Evolutionary conservation across 2,329 filamentous ascomycete genomes (phyloP).

Genomic region (Sporothrix globosa): DNA sequence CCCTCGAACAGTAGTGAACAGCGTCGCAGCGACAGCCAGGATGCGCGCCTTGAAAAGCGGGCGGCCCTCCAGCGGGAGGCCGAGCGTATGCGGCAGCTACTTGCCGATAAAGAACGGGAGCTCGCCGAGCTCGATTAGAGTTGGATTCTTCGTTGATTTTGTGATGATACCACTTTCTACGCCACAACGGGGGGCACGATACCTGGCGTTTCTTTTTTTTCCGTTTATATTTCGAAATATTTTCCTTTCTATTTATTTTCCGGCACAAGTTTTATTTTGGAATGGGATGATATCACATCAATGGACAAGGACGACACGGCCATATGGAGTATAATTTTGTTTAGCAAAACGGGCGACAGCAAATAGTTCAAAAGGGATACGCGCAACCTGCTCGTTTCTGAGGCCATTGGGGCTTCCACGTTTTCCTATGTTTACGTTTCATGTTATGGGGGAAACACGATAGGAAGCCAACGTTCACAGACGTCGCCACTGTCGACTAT

Average conservation of each 20-base stretch:
- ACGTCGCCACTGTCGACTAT: not conserved
- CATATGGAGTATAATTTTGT: constrained; percentile 6
- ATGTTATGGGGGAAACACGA: not conserved
- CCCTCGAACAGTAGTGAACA: constrained; percentile 24
- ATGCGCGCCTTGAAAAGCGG: constrained; percentile 58
- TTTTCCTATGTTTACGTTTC: not conserved
- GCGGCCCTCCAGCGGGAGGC: constrained; percentile 71
- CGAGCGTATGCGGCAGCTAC: constrained; percentile 72
- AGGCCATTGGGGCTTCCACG: not conserved
- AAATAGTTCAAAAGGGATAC: not conserved
- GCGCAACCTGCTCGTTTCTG: not conserved
- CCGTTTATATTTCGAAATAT: not conserved
- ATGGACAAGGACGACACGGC: not conserved
- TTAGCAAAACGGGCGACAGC: not conserved
- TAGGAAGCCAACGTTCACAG: not conserved
- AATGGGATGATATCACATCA: not conserved
- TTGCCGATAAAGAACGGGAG: constrained; percentile 74
- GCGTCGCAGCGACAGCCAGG: constrained; percentile 40
- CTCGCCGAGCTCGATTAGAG: constrained; percentile 53
- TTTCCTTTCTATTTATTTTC: not conserved
- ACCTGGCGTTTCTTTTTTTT: not conserved
- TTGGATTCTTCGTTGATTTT: not conserved
- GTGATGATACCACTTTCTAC: constrained; percentile 1
- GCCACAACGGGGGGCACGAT: not conserved
- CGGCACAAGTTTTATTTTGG: not conserved